Conservation (phyloP, 2,329 filamentous ascomycete genomes). For the Dactylellina cionopaga region DNA sequence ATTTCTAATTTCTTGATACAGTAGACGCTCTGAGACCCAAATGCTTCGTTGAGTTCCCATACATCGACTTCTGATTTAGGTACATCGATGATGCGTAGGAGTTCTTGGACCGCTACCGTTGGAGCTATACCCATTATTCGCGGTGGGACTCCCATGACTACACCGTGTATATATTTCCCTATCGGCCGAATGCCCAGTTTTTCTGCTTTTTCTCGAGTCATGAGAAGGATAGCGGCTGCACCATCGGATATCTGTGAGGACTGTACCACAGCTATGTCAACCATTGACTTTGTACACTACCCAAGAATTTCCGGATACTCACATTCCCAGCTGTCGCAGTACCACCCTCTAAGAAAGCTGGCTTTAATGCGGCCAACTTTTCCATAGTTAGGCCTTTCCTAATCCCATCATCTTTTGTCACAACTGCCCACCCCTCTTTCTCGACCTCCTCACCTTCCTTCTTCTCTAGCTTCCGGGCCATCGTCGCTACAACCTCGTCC, state of each 20-base stretch:
- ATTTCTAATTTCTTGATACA: slow-evolving; percentile 67
- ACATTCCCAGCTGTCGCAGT: slow-evolving; percentile 83
- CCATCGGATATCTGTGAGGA: slow-evolving; percentile 86
- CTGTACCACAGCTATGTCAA: neutral
- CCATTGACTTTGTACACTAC: neutral
- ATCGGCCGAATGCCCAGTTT: slow-evolving; percentile 80
- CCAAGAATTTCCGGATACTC: slow-evolving; percentile 15
- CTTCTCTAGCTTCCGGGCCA: slow-evolving; percentile 70
- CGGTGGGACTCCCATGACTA: slow-evolving; percentile 79
- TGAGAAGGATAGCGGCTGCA: slow-evolving; percentile 82
- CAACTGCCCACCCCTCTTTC: slow-evolving; percentile 70
- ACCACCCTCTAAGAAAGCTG: slow-evolving; percentile 80
- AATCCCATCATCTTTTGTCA: slow-evolving; percentile 84
- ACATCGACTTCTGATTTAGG: slow-evolving; percentile 75
- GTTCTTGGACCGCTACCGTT: slow-evolving; percentile 82
- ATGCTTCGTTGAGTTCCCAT: slow-evolving; percentile 94
- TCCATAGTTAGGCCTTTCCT: slow-evolving; percentile 74
- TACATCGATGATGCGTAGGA: slow-evolving; percentile 76
- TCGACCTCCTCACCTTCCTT: slow-evolving; percentile 65
- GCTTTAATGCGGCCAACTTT: slow-evolving; percentile 80
- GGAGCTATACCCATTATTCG: slow-evolving; percentile 96
- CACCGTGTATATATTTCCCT: slow-evolving; percentile 81
- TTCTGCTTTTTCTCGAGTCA: slow-evolving; percentile 81
- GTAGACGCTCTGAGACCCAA: slow-evolving; percentile 70
- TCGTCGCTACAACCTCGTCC: slow-evolving; percentile 80